Conservation (phyloP, 2,329 filamentous ascomycete species). For the Periglandula ipomoeae region DNA sequence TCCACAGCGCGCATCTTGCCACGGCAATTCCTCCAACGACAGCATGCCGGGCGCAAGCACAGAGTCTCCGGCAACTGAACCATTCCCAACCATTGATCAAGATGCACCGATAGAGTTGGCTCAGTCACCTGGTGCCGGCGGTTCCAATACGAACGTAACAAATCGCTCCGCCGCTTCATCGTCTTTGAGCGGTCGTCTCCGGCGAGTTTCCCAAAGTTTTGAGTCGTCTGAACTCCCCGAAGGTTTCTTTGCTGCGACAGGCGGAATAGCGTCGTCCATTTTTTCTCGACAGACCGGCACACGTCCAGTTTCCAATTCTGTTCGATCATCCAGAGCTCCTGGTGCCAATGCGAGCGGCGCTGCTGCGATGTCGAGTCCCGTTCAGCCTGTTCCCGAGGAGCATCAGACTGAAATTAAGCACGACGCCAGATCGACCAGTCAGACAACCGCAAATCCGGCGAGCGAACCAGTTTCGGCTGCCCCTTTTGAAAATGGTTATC, state of each 20-base stretch:
- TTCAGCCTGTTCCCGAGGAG: slow-evolving; percentile 5
- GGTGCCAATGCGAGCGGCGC: background rate
- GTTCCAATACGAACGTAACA: slow-evolving; percentile 5
- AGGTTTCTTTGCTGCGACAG: slow-evolving; percentile 39
- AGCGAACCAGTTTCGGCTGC: slow-evolving; percentile 23
- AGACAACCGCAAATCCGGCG: slow-evolving; percentile 11
- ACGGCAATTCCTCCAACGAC: background rate
- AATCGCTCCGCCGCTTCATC: slow-evolving; percentile 21
- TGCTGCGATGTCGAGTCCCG: background rate
- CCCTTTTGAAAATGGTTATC: slow-evolving; percentile 53
- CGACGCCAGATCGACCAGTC: slow-evolving; percentile 11
- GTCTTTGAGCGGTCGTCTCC: slow-evolving; percentile 22
- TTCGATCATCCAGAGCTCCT: slow-evolving; percentile 11
- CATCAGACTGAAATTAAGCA: slow-evolving; percentile 1
- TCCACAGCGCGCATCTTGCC: background rate
- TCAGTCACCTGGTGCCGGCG: slow-evolving; percentile 1
- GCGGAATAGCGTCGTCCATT: slow-evolving; percentile 34
- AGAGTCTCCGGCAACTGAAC: slow-evolving; percentile 14
- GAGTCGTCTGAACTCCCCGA: slow-evolving; percentile 36
- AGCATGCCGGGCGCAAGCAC: slow-evolving; percentile 4
- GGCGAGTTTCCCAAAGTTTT: slow-evolving; percentile 28
- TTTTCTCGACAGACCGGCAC: slow-evolving; percentile 16
- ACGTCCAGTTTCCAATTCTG: slow-evolving; percentile 11
- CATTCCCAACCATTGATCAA: slow-evolving; percentile 17
- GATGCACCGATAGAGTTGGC: slow-evolving; percentile 4